These are phyloP conservation scores for Aspergillus sclerotioniger DNA, from an alignment of 495 filamentous ascomycete species.

Conservation along the genomic window DNA sequence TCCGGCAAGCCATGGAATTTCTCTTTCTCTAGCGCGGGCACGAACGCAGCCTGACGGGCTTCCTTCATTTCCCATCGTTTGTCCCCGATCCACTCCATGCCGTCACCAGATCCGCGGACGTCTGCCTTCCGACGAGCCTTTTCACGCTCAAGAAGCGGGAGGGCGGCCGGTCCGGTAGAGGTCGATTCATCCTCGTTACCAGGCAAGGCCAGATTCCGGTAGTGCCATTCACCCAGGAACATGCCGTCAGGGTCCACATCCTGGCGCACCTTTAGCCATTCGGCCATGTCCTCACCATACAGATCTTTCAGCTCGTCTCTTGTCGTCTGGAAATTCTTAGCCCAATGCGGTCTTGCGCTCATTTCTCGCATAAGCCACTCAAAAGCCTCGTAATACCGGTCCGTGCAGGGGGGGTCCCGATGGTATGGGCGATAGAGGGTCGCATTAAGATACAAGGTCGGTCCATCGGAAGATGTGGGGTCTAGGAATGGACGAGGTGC, in stretches of 20 bases:
- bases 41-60: conserved; percentile 18
- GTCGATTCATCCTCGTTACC: conserved; percentile 15
- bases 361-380: conserved; percentile 94
- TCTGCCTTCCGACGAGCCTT: conserved; percentile 29
- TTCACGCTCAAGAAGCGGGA: conserved; percentile 50
- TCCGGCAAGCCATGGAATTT: conserved; percentile 14
- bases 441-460: conserved; percentile 92
- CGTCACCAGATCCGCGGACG: conserved; percentile 43
- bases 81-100: conserved; percentile 56
- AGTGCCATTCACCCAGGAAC: conserved; percentile 91
- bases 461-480: conserved; percentile 59
- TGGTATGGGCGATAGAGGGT: conserved; percentile 91
- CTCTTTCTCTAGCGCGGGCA: conserved; percentile 22
- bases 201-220: conserved; percentile 59
- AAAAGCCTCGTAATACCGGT: conserved; percentile 88
- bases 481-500: conserved; percentile 76
- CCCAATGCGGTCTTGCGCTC: conserved; percentile 92
- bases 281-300: conserved; percentile 55
- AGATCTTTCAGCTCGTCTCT: conserved; percentile 45
- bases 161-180: conserved; percentile 10
- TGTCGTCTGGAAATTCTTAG: conserved; percentile 79
- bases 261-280: conserved; percentile 66
- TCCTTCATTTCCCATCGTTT: conserved; percentile 27
- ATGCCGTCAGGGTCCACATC: conserved; percentile 85
- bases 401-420: conserved; percentile 71